Percentiles rank a stretch among this genome's conserved stretches.
Evolutionary conservation across 2,329 filamentous ascomycete genomes (phyloP).

Genomic region (Nemania bipapillata): DNA sequence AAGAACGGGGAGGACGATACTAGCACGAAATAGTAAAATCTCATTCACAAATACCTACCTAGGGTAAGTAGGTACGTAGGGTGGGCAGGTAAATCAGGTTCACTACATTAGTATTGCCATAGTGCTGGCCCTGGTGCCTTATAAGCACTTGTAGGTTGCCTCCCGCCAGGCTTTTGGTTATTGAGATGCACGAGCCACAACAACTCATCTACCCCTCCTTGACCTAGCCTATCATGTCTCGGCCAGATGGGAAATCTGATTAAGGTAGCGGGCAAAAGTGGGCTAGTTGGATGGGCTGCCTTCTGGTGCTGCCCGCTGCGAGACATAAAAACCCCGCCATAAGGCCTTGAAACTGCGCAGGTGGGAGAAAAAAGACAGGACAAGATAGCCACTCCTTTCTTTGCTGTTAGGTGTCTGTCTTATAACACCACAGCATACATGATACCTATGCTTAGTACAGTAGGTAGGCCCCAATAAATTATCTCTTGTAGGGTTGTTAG

Average conservation of each 20-base stretch:
- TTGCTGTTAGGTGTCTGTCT: background rate
- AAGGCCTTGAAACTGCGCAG: conserved; percentile 12
- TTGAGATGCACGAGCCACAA: conserved; percentile 26
- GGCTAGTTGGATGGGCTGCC: conserved; percentile 20
- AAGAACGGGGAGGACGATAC: background rate
- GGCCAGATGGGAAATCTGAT: conserved; percentile 22
- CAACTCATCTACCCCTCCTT: conserved; percentile 36
- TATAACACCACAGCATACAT: too few species aligned
- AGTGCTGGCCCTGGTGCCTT: too few species aligned
- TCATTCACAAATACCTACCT: background rate
- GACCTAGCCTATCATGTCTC: conserved; percentile 33
- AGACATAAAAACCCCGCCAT: conserved; percentile 50
- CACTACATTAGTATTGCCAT: too few species aligned
- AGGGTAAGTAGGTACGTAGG: background rate
- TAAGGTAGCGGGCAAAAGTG: conserved; percentile 38
- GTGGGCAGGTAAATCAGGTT: too few species aligned
- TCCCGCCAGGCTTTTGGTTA: conserved; percentile 19
- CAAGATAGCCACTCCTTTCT: conserved; percentile 1
- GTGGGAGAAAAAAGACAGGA: background rate
- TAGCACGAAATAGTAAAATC: background rate
- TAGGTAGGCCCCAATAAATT: too few species aligned
- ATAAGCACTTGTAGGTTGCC: conserved; percentile 27
- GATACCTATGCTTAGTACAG: too few species aligned
- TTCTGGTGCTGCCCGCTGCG: conserved; percentile 31
- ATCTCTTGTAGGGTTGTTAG: too few species aligned